Evolutionary conservation across 2,329 filamentous ascomycete genomes (phyloP), one percentile per base, ranked within the genome.

Genomic region (Aspergillus flavus): DNA sequence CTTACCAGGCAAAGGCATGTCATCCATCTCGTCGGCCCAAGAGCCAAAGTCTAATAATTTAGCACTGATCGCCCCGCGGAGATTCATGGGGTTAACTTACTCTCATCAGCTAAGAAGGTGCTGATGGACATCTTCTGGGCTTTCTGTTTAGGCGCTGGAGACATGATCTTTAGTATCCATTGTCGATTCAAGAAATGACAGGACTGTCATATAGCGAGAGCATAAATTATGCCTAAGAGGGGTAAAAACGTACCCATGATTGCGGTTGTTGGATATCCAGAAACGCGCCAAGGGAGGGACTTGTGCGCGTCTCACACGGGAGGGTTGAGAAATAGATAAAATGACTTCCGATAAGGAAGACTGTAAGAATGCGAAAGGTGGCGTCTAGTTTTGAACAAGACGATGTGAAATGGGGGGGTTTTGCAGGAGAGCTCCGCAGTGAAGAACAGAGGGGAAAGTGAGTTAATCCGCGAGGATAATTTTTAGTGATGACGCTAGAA

Each of bases 1-100:
- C 89, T 84, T 86, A 94, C 91, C 84, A 79, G 89, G 87, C 69
- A 91, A 86, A 67, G 86, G 86, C 80, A 85, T 84, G 75, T 97
- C 93, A 81, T 99, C 95, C 83, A 99, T 97, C 79, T 99, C 95
- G 83, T 99, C 96, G 74, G 95, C 95, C 95, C 95, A 99, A 72
- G 95, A 98, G 77, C 94, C 93, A 76, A 90, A 85, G 74, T 86
- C 89, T 91, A 75, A 66, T 68, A 67, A 23, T 36, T 75, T 65
- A 77, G 77, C 68, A 72, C 66, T 68, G 67, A 65, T 63, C 63
- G 62, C 45, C 56, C 55, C 59, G 64, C 63, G 64, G 64, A 61
- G 67, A 48, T 56, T 39, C 39, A 61, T 14, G 32, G 46, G 53
- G 57, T 57, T 54, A 66, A 85, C 92, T 82, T 86, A 97, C 94